Evolutionary conservation across 495 filamentous ascomycete genomes (phyloP), one percentile per base, ranked within the genome.

Genomic region (Annulohypoxylon bovei): DNA sequence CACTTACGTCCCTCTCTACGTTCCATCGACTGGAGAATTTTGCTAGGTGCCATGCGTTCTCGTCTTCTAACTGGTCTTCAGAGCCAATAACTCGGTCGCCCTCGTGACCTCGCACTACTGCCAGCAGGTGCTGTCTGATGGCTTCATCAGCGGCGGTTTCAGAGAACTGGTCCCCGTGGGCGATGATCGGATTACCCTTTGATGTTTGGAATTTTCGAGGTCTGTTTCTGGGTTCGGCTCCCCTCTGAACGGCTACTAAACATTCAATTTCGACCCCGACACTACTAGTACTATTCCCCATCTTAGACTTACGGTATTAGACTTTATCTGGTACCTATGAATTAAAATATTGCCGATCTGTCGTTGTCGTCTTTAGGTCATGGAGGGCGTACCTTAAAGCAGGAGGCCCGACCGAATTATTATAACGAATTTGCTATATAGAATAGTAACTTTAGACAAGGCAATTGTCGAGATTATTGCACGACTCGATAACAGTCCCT

Each of bases 231-330:
- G 11, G 27, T 0, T 37, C 6, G 6, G 18, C n/a, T 6, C 23
- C 33, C 8, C 9, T 7, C 11, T 35, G 22, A 8, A 44, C 4
- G 25, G 20, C 70, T 4, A 65, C 20, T 0, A 72, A 5, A 32
- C 42, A 60, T 40, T 68, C 69, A 25, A 64, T 6, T 32, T 72
- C 64, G 4, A 72, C 59, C 0, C 69, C 64, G 11, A 72, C 60
- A 14, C 63, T 68, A n/a, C 57, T 71, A 6, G 20, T 32, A 25
- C 25, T 27, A 6, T 52, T 22, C 20, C 33, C 33, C 55, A 67
- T 60, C 7, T 32, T 25, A 16, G 11, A 22, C 11, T 30, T 25
- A n/a, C n/a, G 1, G 4, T 22, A 1, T 55, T 23, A 30, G 4
- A n/a, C n/a, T n/a, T n/a, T n/a, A n/a, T n/a, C n/a, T n/a, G n/a